Conservation (phyloP, 768 basidiomycete species). For the Mycena capillaripes region DNA sequence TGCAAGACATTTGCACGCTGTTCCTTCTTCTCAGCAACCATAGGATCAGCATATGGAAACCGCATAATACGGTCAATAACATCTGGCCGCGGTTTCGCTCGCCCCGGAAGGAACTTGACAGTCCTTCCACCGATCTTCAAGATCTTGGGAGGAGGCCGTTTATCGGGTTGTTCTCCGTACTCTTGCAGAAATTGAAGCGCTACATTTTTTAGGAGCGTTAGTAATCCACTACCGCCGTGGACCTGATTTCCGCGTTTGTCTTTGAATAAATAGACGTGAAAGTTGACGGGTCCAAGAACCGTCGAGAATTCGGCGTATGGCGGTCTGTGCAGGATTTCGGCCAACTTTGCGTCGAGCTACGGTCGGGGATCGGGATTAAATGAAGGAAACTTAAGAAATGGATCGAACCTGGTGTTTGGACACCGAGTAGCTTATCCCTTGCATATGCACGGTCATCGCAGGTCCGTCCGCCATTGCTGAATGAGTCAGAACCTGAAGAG, state of each 20-base stretch:
- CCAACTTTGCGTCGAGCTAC: slow-evolving; percentile 48
- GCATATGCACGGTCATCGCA: slow-evolving; percentile 40
- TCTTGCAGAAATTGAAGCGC: slow-evolving; percentile 59
- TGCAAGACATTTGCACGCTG: slow-evolving; percentile 47
- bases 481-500: not conserved
- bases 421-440: slow-evolving; percentile 48
- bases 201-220: slow-evolving; percentile 63
- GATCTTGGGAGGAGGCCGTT: slow-evolving; percentile 14
- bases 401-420: slow-evolving; percentile 47
- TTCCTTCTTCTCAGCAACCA: slow-evolving; percentile 50
- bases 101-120: slow-evolving; percentile 51
- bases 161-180: slow-evolving; percentile 48
- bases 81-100: slow-evolving; percentile 44
- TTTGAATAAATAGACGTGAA: slow-evolving; percentile 64
- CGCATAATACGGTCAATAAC: slow-evolving; percentile 54
- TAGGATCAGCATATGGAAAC: slow-evolving; percentile 60
- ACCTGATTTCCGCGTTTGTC: slow-evolving; percentile 44
- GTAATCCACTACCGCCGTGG: slow-evolving; percentile 58
- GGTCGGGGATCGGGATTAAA: not conserved
- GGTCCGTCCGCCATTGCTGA: slow-evolving; percentile 1
- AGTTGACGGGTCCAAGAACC: slow-evolving; percentile 57
- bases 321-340: slow-evolving; percentile 60
- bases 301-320: slow-evolving; percentile 48
- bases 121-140: slow-evolving; percentile 48
- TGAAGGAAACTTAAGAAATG: not conserved